Conservation (phyloP, 306 rosid species). For the Cicer pinnatifidum region DNA sequence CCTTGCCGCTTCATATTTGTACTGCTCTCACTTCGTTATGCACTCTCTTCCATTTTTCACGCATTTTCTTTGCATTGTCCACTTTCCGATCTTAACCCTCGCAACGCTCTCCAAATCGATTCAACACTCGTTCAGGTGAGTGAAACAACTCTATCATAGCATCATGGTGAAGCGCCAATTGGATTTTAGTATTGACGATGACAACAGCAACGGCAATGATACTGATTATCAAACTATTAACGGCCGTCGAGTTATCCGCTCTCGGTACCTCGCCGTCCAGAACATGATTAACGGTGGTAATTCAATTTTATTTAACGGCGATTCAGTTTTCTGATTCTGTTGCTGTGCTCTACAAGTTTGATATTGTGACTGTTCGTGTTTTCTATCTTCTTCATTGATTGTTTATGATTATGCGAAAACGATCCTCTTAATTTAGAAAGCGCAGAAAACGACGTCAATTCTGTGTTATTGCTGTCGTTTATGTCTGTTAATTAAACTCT, state of each 20-base stretch:
- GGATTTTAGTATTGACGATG: not conserved
- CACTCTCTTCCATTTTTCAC: not conserved
- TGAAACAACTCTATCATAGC: not conserved
- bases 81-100: not conserved
- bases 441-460: not conserved
- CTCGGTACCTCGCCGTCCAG: conserved; percentile 43
- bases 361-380: not conserved
- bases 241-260: conserved; percentile 47
- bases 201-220: not conserved
- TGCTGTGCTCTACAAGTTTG: not conserved
- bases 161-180: conserved; percentile 39
- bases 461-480: conserved; percentile 2
- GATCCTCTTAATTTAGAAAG: not conserved
- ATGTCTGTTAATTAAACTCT: not conserved
- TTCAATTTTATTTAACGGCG: not conserved
- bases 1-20: conserved; percentile 5
- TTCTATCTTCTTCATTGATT: not conserved
- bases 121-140: not conserved
- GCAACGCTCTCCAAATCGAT: not conserved
- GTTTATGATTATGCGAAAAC: not conserved
- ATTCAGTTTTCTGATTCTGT: not conserved
- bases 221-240: conserved; percentile 24
- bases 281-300: conserved; percentile 44
- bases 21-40: not conserved
- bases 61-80: not conserved